Percentiles rank a stretch among this genome's conserved stretches.
Conservation (phyloP, 768 basidiomycete species). For the Pulveroboletus sp. region DNA sequence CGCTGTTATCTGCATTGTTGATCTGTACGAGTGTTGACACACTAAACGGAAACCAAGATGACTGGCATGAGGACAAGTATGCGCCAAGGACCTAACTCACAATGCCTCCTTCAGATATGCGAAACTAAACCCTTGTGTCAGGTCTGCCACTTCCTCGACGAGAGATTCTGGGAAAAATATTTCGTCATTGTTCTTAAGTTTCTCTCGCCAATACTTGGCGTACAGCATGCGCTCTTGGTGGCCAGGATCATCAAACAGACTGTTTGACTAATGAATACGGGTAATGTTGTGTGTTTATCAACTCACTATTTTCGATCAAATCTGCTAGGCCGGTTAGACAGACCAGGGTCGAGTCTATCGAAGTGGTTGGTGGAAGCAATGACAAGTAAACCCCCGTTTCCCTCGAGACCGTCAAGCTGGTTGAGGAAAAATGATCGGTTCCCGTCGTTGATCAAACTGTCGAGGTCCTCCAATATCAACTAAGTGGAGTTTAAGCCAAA, state of each 20-base stretch:
- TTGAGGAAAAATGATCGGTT: constrained; percentile 89
- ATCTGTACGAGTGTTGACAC: constrained; percentile 70
- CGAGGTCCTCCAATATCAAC: constrained; percentile 58
- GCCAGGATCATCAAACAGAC: constrained; percentile 70
- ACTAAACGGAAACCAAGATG: constrained; percentile 32
- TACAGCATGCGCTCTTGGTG: constrained; percentile 62
- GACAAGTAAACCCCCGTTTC: constrained; percentile 75
- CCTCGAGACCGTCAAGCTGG: constrained; percentile 74
- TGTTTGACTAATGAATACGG: constrained; percentile 22
- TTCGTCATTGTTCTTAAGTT: constrained; percentile 56
- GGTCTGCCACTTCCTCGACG: constrained; percentile 51
- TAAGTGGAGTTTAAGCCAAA: not conserved
- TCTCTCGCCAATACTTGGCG: constrained; percentile 75
- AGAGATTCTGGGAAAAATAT: constrained; percentile 67
- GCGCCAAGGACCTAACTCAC: constrained; percentile 40
- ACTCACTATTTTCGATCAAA: constrained; percentile 85
- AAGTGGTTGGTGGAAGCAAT: constrained; percentile 84
- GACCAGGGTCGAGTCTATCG: constrained; percentile 69
- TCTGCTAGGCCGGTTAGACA: constrained; percentile 74
- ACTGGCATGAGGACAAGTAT: not conserved
- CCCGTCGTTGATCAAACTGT: constrained; percentile 70
- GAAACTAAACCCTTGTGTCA: constrained; percentile 71
- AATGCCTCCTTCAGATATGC: constrained; percentile 89
- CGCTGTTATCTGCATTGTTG: constrained; percentile 45
- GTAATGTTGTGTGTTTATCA: not conserved